Evolutionary conservation across 176 grass and related monocot species (phyloP).

Genomic region (bread wheat (Triticum aestivum)): DNA sequence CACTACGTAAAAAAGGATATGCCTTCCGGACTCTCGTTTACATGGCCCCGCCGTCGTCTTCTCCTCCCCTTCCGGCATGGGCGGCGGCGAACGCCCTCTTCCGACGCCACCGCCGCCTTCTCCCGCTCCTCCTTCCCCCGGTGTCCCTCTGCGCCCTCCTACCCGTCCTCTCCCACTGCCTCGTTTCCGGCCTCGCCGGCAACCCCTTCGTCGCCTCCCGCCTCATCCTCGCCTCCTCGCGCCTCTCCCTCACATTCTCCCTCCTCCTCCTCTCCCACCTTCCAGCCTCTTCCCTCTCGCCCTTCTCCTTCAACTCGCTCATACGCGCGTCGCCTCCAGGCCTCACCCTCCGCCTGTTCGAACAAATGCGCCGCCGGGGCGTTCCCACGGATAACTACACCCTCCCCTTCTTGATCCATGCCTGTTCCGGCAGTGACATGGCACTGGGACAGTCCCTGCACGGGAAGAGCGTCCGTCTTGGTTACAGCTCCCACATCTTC

Average conservation of each 20-base stretch:
- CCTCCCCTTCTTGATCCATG: conserved; percentile 61
- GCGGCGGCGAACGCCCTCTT: conserved; percentile 45
- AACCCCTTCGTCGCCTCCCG: conserved; percentile 56
- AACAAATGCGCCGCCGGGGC: conserved; percentile 49
- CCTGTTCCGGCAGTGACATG: conserved; percentile 24
- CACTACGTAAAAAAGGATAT: no score
- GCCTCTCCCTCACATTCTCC: conserved; percentile 33
- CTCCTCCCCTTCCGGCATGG: conserved; percentile 37
- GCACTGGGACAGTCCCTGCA: conserved; percentile 31
- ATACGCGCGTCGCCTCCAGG: conserved; percentile 40
- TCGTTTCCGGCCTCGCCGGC: conserved; percentile 59
- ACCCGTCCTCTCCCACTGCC: conserved; percentile 44
- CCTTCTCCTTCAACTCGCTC: conserved; percentile 69
- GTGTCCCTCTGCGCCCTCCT: conserved; percentile 24
- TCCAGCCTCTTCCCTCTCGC: conserved; percentile 27
- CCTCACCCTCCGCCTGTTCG: conserved; percentile 41
- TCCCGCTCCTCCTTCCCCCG: conserved; percentile 16
- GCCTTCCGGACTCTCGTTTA: no score
- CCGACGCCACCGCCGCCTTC: conserved; percentile 42
- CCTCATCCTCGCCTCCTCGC: conserved; percentile 25
- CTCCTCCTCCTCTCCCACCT: conserved; percentile 37
- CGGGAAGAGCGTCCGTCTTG: conserved; percentile 19
- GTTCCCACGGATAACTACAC: conserved; percentile 51
- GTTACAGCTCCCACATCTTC: conserved; percentile 33
- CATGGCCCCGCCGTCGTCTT: conserved; percentile 13